Percentiles rank a stretch among this genome's conserved stretches.
phyloP scores from a whole-genome alignment of 1,139 yeast genomes.

The Blastobotrys raffinosifermentans region DNA sequence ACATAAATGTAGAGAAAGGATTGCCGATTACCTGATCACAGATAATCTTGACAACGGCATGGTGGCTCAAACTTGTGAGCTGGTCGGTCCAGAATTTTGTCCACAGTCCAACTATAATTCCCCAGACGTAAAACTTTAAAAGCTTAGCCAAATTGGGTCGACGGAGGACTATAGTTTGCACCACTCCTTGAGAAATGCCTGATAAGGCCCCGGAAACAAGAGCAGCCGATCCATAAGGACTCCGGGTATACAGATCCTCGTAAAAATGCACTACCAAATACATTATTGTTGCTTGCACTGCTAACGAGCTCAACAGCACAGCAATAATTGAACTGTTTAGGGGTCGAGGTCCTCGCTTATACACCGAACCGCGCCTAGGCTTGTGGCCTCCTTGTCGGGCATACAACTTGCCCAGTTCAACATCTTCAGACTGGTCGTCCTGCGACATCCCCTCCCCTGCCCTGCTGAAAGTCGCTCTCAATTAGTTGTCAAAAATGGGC shows the following conservation, averaged over 20 bases:
- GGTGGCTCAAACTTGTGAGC: constrained; percentile 21
- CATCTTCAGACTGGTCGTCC: no score
- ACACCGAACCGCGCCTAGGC: neutral
- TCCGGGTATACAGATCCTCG: constrained; percentile 20
- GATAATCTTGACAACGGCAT: constrained; percentile 23
- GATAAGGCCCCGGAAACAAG: constrained; percentile 29
- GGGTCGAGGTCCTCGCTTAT: neutral
- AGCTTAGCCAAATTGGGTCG: constrained; percentile 19
- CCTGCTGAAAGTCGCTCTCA: no score
- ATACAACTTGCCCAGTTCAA: neutral
- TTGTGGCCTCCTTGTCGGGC: neutral
- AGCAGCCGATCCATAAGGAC: constrained; percentile 32
- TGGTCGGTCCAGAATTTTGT: constrained; percentile 36
- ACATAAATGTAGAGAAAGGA: constrained; percentile 31
- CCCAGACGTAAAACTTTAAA: constrained; percentile 36
- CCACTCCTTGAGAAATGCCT: constrained; percentile 32
- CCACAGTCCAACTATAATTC: constrained; percentile 34
- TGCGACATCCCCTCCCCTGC: no score
- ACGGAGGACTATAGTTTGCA: constrained; percentile 25
- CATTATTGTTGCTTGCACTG: constrained; percentile 14
- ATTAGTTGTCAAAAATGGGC: no score
- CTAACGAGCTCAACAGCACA: constrained; percentile 6
- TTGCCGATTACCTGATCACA: constrained; percentile 33
- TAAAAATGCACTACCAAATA: constrained; percentile 17
- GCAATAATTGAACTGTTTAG: neutral